Evolutionary conservation across 2,329 filamentous ascomycete genomes (phyloP).

Genomic region (Epichloe coenophiala): DNA sequence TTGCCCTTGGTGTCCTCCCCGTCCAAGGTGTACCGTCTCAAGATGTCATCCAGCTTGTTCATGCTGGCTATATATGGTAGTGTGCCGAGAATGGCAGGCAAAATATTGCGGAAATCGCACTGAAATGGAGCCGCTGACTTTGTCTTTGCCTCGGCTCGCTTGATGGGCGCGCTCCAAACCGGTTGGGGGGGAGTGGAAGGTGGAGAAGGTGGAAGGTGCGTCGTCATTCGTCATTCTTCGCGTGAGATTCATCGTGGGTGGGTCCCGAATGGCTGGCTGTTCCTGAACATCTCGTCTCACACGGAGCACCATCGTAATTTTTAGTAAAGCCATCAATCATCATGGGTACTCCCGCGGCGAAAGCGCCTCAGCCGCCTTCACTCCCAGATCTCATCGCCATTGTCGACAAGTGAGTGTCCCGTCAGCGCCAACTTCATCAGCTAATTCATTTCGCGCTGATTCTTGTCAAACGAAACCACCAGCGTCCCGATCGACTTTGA

Average conservation of each 20-base stretch:
- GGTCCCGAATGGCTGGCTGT: too few species aligned
- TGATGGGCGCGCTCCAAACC: too few species aligned
- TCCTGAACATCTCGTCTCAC: too few species aligned
- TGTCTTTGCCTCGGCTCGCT: too few species aligned
- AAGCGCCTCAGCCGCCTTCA: neutral
- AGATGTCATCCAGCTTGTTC: conserved; percentile 17
- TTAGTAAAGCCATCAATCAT: neutral
- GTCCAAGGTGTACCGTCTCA: conserved; percentile 16
- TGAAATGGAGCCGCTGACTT: too few species aligned
- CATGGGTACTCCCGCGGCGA: neutral
- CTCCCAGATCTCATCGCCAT: conserved; percentile 25
- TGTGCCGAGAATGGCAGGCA: too few species aligned
- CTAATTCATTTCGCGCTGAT: neutral
- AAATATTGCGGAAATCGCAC: too few species aligned
- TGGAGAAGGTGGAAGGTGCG: too few species aligned
- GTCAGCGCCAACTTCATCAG: neutral
- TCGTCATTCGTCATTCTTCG: too few species aligned
- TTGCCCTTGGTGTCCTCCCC: conserved; percentile 18
- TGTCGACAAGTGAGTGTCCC: conserved; percentile 27
- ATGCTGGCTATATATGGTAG: conserved; percentile 5
- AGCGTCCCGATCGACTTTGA: conserved; percentile 35
- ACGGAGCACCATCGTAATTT: too few species aligned
- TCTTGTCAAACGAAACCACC: neutral
- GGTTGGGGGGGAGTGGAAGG: too few species aligned
- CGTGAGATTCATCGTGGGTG: too few species aligned